Base-by-base conservation (phyloP, 2,329 filamentous ascomycete species). In the Neopestalotiopsis rosae region DNA sequence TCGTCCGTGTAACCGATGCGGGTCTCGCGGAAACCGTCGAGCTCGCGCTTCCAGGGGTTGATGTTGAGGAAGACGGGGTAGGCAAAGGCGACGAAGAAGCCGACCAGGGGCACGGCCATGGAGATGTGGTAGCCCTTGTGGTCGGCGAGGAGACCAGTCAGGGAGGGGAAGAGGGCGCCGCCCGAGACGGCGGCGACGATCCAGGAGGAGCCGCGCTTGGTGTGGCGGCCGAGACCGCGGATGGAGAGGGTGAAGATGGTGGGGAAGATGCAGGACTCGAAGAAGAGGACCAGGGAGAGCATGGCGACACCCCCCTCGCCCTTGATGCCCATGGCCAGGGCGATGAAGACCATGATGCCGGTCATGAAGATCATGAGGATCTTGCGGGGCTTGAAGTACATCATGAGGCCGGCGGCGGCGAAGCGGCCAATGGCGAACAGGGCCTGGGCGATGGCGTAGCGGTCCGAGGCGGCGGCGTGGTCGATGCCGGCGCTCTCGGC, bases 31-130 rank as follows among this genome's bases (percentile, higher is more conserved):
- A 67, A 67, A 4, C 65, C 65, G 34, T 67, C 65, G 56, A 67
- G 65, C 65, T 67, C 65, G 38, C 65, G 65, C 65, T 67, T 67
- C 40, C 56, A 67, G 32, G 49, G 52, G 56, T 64, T 64, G 40
- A 56, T 61, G 65, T 67, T 67, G 9, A 67, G 65, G 65, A 59
- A 67, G 65, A 67, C 42, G 38, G 65, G 65, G 65, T 61, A 67
- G 12, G 56, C 52, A 17, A 67, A 67, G 17, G 65, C 24, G n/a
- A 67, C 24, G 34, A 67, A 45, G 56, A 67, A 67, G 17, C 65
- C 65, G 49, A 32, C 14, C 4, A 67, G 56, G 14, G 65, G 65
- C 3, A 67, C 65, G 40, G 32, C 56, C 65, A 67, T 67, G 17
- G 52, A 32, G 49, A 67, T 67, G 24, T 67, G 65, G 65, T 67